A percentile compares a stretch with the other conserved stretches of the same genome.
phyloP scores from a whole-genome alignment of 257 asterid genomes.

The Capsicum chinense region DNA sequence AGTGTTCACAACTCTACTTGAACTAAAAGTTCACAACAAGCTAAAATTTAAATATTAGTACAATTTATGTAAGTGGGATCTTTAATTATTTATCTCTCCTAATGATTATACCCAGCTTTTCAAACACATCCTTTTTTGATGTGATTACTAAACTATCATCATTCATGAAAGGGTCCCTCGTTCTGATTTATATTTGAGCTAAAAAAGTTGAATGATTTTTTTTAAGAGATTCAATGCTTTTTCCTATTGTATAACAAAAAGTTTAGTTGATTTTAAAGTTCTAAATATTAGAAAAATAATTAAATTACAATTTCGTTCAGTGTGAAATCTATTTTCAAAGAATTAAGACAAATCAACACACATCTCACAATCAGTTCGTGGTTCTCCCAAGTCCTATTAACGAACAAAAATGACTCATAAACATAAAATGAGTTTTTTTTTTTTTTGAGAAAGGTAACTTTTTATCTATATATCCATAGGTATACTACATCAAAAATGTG shows the following conservation, averaged over 20 bases:
- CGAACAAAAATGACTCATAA: background rate
- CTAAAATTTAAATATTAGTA: background rate
- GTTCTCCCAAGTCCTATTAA: background rate
- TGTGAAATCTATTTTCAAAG: constrained; percentile 16
- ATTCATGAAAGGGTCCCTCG: background rate
- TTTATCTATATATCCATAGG: too few species aligned
- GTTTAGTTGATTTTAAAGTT: background rate
- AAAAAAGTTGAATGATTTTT: background rate
- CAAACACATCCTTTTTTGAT: background rate
- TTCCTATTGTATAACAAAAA: background rate
- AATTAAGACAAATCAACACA: background rate
- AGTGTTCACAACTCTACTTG: too few species aligned
- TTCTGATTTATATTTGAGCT: background rate
- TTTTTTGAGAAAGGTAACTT: too few species aligned
- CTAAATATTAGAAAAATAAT: background rate
- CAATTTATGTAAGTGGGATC: background rate
- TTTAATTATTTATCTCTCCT: background rate
- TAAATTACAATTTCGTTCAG: background rate
- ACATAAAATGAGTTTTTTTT: background rate
- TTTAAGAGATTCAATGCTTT: background rate
- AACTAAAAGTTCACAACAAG: too few species aligned
- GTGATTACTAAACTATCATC: background rate
- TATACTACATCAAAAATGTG: too few species aligned
- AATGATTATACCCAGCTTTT: background rate
- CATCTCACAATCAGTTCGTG: background rate